Percentiles rank a stretch among this genome's conserved stretches.
Evolutionary conservation across 2,329 filamentous ascomycete species (phyloP).

Genomic region (Aspergillus japonicus): DNA sequence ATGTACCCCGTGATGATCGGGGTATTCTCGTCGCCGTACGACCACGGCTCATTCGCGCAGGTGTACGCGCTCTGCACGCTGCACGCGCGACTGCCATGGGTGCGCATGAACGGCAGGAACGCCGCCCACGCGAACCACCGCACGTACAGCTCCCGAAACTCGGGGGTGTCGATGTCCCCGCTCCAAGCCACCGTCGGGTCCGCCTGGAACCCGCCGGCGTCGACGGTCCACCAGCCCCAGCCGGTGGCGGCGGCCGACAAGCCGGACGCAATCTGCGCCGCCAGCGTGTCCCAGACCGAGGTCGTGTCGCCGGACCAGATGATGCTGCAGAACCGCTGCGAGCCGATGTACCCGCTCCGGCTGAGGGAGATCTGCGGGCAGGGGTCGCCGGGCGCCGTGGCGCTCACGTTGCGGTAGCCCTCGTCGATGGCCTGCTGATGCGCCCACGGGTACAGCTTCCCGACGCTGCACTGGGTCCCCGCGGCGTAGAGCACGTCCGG

Average conservation of each 20-base stretch:
- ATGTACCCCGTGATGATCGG: constrained; percentile 59
- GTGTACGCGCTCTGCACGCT: constrained; percentile 44
- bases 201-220: constrained; percentile 65
- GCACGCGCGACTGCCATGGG: constrained; percentile 59
- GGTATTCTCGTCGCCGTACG: constrained; percentile 58
- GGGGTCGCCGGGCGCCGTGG: constrained; percentile 45
- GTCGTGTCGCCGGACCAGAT: constrained; percentile 63
- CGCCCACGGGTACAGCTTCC: constrained; percentile 59
- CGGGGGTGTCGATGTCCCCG: constrained; percentile 52
- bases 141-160: constrained; percentile 60
- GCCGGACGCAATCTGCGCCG: constrained; percentile 59
- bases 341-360: constrained; percentile 54
- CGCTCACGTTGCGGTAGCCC: constrained; percentile 52
- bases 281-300: constrained; percentile 57
- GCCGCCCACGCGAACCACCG: constrained; percentile 66
- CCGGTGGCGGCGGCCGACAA: constrained; percentile 63
- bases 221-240: constrained; percentile 65
- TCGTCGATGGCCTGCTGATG: constrained; percentile 60
- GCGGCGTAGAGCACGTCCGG: constrained; percentile 54
- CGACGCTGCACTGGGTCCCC: constrained; percentile 56
- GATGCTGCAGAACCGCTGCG: constrained; percentile 61
- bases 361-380: constrained; percentile 51
- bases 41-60: constrained; percentile 58
- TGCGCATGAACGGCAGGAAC: constrained; percentile 58
- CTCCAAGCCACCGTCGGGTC: constrained; percentile 42